These are phyloP conservation scores for Schoenoplectus triqueter DNA, from an alignment of 202 grass and related monocot species.

Conservation along the genomic window DNA sequence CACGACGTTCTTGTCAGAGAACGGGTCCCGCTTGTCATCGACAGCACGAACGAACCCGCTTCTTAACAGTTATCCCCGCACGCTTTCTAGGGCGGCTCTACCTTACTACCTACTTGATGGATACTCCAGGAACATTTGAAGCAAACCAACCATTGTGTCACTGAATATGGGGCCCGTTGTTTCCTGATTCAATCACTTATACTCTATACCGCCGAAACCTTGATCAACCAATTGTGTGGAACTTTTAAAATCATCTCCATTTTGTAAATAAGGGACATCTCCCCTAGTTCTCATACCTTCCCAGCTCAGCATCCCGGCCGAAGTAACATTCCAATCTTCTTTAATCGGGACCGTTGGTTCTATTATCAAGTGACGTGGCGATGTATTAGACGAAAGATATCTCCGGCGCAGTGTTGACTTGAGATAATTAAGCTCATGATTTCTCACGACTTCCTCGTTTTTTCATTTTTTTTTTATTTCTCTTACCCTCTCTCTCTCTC, in stretches of 20 bases:
- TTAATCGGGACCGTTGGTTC: neutral
- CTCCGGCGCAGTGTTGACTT: slow-evolving; percentile 19
- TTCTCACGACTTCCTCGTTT: slow-evolving; percentile 36
- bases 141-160: neutral
- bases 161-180: neutral
- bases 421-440: slow-evolving; percentile 23
- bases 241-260: neutral
- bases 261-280: neutral
- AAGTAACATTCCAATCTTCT: neutral
- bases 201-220: slow-evolving; percentile 12
- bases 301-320: neutral
- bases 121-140: slow-evolving; percentile 4
- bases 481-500: neutral
- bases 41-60: neutral
- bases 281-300: neutral
- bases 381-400: neutral
- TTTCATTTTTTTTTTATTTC: slow-evolving; percentile 12
- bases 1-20: neutral
- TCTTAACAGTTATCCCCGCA: neutral
- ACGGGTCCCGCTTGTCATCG: slow-evolving; percentile 1
- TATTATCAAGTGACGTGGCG: neutral
- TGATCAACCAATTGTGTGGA: slow-evolving; percentile 17
- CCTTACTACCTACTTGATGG: neutral
- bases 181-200: neutral
- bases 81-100: slow-evolving; percentile 23